Evolutionary conservation across 2,329 filamentous ascomycete genomes (phyloP).

Genomic region (Talaromyces sp.): DNA sequence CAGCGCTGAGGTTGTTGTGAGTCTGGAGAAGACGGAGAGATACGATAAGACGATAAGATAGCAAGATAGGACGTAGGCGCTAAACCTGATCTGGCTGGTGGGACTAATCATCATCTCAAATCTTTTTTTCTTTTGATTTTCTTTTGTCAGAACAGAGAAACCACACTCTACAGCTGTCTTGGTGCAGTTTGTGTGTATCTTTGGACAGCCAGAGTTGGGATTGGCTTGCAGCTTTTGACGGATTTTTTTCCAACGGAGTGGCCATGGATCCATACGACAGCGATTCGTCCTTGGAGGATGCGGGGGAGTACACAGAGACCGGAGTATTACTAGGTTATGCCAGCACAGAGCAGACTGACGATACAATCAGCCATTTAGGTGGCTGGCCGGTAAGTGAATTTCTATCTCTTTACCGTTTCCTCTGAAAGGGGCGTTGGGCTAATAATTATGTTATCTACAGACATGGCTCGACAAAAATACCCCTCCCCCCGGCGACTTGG

Average conservation of each 20-base stretch:
- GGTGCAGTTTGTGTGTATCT: background rate
- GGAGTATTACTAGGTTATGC: conserved; percentile 89
- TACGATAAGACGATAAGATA: background rate
- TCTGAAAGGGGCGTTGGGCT: background rate
- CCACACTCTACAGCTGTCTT: background rate
- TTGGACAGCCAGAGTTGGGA: background rate
- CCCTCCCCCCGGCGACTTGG: conserved; percentile 72
- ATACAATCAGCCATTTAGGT: conserved; percentile 83
- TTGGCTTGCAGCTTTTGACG: background rate
- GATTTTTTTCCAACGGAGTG: background rate
- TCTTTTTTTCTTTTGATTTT: conserved; percentile 2
- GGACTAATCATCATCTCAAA: background rate
- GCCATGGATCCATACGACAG: conserved; percentile 79
- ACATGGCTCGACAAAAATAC: conserved; percentile 76
- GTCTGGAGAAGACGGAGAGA: background rate
- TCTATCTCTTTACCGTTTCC: background rate
- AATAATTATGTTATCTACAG: conserved; percentile 45
- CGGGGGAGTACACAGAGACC: conserved; percentile 59
- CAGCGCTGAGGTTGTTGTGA: conserved; percentile 1
- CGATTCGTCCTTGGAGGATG: conserved; percentile 71
- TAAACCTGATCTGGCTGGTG: conserved; percentile 6
- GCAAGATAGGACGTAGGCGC: background rate
- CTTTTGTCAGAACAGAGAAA: background rate
- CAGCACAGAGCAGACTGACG: conserved; percentile 72
- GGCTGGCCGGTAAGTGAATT: conserved; percentile 70